phyloP scores from a whole-genome alignment of 1,139 yeast species.

The Blastobotrys indianensis region DNA sequence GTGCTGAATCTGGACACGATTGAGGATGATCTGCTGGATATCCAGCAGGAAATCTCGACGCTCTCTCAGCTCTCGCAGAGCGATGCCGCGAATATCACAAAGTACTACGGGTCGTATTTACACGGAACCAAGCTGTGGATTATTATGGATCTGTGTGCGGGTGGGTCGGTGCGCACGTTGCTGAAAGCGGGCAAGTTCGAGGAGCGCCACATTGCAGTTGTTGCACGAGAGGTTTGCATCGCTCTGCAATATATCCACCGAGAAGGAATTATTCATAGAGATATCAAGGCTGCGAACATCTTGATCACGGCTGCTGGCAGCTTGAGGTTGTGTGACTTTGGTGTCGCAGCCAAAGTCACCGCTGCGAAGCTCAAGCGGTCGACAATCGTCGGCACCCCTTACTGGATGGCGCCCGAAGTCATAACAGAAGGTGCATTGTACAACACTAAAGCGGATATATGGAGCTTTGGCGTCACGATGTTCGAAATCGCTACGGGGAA shows the following conservation, averaged over 20 bases:
- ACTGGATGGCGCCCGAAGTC: conserved; percentile 99
- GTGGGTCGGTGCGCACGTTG: conserved; percentile 87
- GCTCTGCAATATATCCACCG: conserved; percentile 81
- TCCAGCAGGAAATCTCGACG: conserved; percentile 87
- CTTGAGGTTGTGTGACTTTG: conserved; percentile 92
- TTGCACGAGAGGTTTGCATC: conserved; percentile 69
- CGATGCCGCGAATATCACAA: conserved; percentile 73
- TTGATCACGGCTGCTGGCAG: conserved; percentile 83
- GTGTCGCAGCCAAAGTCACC: conserved; percentile 91
- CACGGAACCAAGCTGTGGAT: conserved; percentile 92
- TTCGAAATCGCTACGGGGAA: conserved; percentile 95
- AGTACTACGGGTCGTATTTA: conserved; percentile 82
- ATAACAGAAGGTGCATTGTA: conserved; percentile 87
- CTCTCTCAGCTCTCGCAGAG: conserved; percentile 73
- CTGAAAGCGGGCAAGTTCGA: conserved; percentile 85
- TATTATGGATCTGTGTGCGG: conserved; percentile 96
- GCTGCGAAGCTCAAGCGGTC: conserved; percentile 75
- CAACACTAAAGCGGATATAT: conserved; percentile 81
- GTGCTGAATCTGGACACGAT: conserved; percentile 88
- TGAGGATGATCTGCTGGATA: conserved; percentile 91
- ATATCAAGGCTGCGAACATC: conserved; percentile 92
- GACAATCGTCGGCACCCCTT: conserved; percentile 98
- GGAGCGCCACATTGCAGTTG: conserved; percentile 74
- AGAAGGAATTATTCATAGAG: conserved; percentile 91
- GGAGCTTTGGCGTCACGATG: conserved; percentile 91